Percentiles rank a stretch among this genome's conserved stretches.
These are phyloP conservation scores for Triticum turgidum DNA, from an alignment of 176 grass and related monocot genomes.

Conservation along the genomic window DNA sequence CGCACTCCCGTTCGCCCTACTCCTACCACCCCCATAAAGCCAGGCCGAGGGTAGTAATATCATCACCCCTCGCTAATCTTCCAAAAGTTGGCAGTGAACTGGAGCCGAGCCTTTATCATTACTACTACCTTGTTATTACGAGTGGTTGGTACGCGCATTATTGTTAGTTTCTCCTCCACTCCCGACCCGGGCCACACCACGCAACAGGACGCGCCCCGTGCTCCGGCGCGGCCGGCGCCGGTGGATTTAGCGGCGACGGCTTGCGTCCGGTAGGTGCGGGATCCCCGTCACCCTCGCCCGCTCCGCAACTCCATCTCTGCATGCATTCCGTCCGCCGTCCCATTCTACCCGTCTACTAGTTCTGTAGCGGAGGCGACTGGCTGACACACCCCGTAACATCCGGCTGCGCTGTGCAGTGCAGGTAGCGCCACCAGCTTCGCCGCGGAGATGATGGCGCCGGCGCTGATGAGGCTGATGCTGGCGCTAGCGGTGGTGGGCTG, in stretches of 20 bases:
- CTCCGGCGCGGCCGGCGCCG: slow-evolving; percentile 29
- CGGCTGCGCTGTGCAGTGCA: not conserved
- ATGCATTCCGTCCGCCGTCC: not conserved
- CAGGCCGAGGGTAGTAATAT: too few species aligned
- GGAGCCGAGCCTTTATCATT: too few species aligned
- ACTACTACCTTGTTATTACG: not conserved
- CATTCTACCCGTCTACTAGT: too few species aligned
- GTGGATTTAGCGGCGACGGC: not conserved
- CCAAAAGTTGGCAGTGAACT: too few species aligned
- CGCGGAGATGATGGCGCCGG: not conserved
- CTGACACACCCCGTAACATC: not conserved
- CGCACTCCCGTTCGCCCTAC: too few species aligned
- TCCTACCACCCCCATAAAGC: too few species aligned
- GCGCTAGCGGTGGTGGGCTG: not conserved
- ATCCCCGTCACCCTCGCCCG: not conserved
- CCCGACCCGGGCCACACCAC: not conserved
- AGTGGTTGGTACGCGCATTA: slow-evolving; percentile 12
- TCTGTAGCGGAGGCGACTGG: not conserved
- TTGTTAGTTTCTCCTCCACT: not conserved
- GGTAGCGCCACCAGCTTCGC: not conserved
- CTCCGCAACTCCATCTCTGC: not conserved
- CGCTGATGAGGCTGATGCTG: slow-evolving; percentile 32
- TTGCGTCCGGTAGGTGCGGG: slow-evolving; percentile 17
- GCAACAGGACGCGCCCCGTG: not conserved
- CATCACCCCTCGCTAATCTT: too few species aligned